Evolutionary conservation across 1,284 basidiomycete species (phyloP), one percentile per base, ranked within the genome.

Genomic region (Trichosporon coremiiforme): DNA sequence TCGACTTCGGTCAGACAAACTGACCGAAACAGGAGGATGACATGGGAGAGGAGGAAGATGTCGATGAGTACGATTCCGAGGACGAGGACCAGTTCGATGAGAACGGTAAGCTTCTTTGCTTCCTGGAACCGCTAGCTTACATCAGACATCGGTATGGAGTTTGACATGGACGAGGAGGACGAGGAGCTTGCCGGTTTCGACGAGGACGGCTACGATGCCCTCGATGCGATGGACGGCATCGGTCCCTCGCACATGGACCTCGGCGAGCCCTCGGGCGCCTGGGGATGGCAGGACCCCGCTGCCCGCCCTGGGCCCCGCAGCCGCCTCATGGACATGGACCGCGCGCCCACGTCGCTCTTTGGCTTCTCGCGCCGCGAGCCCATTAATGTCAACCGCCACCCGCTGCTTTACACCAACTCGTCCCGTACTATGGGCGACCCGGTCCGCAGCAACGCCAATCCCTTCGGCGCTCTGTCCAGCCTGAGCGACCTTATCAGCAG

Each of bases 361-460:
- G 75, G 77, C 36, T 55, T 75, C 17, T 53, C 66, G 4, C 67
- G 65, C 9, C 68, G 71, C 50, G 12, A 66, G 57, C 66, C 67
- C 25, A 90, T 92, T 76, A 85, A 88, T 53, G 89, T 89, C 13
- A 90, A 90, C 57, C 57, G 57, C 0, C 95, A 97, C 79, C 94
- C 94, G 2, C 85, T 97, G 10, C 87, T 97, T 12, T 79, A 92
- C 38, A 91, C 74, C 86, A 60, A 60, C 57, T 60, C 57, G 57
- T 60, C 57, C 29, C 57, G 57, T 60, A 60, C 85, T 25, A 64
- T 45, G 35, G 63, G 57, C 57, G 57, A 60, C 31, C 57, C 57
- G 17, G 57, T 35, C 35, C 47, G 57, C 31, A 60, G 57, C 57
- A 60, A 13, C 33, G 65, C 66, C 76, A 84, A 57, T 80, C 86